Evolutionary conservation across 1,284 basidiomycete genomes (phyloP).

Genomic region (Cutaneotrichosporon cutaneum): DNA sequence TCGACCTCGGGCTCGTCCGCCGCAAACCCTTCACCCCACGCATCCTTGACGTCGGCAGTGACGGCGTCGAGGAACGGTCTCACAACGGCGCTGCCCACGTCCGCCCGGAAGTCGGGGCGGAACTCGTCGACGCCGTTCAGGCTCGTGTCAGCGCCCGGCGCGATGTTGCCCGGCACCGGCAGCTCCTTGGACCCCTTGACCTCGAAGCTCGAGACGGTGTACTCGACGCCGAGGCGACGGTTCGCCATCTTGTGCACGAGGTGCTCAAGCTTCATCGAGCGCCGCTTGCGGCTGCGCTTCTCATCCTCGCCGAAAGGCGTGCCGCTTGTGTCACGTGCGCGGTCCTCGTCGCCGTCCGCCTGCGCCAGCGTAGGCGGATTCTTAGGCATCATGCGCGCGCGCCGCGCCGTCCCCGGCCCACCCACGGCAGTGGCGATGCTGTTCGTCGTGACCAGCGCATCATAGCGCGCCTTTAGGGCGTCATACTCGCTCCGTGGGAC

Average conservation of each 20-base stretch:
- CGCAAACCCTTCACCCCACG: constrained; percentile 29
- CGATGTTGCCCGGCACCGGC: constrained; percentile 33
- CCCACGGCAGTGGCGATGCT: constrained; percentile 4
- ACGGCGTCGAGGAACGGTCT: constrained; percentile 43
- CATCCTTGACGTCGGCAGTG: constrained; percentile 32
- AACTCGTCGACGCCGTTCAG: constrained; percentile 42
- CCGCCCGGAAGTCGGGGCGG: constrained; percentile 42
- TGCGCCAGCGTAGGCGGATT: constrained; percentile 13
- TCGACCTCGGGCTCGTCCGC: constrained; percentile 38
- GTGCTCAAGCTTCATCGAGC: constrained; percentile 50
- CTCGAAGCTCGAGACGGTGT: constrained; percentile 39
- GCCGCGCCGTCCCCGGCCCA: constrained; percentile 9
- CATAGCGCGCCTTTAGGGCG: constrained; percentile 40
- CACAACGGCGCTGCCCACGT: constrained; percentile 28
- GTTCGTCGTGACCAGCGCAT: constrained; percentile 29
- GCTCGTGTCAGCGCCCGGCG: constrained; percentile 33
- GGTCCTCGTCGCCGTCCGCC: constrained; percentile 11
- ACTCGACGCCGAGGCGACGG: constrained; percentile 47
- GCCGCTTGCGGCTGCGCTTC: constrained; percentile 34
- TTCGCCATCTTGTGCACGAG: constrained; percentile 51
- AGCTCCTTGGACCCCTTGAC: constrained; percentile 37
- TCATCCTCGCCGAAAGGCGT: constrained; percentile 23
- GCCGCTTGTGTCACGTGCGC: constrained; percentile 15
- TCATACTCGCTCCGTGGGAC: constrained; percentile 41
- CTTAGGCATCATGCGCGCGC: constrained; percentile 12